These are phyloP conservation scores for Pestalotiopsis sp. DNA, from an alignment of 2,329 filamentous ascomycete species.

Conservation along the genomic window DNA sequence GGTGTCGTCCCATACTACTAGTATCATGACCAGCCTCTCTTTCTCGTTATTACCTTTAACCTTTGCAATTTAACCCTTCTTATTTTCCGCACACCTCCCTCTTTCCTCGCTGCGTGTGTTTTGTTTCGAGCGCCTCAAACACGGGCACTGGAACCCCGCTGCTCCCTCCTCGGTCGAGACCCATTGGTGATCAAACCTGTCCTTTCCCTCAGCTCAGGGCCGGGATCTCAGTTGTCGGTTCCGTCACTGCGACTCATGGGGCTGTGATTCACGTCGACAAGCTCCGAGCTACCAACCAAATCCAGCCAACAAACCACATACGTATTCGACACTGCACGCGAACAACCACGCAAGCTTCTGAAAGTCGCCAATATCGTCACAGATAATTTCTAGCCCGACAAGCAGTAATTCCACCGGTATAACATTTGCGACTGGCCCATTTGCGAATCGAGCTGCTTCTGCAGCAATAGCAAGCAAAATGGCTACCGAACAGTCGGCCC, in stretches of 20 bases:
- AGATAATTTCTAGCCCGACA: not conserved
- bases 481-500: constrained; percentile 38
- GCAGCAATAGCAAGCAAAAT: constrained; percentile 29
- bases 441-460: constrained; percentile 27
- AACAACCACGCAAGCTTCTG: not conserved
- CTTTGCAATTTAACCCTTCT: not conserved
- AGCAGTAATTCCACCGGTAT: not conserved
- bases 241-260: not conserved
- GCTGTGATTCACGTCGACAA: not conserved
- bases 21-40: constrained; percentile 6
- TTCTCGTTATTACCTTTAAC: not conserved
- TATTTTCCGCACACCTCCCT: not conserved
- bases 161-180: not conserved
- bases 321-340: not conserved
- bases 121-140: not conserved
- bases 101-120: not conserved
- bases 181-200: not conserved
- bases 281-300: not conserved
- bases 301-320: not conserved
- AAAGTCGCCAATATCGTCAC: not conserved
- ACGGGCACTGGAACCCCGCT: not conserved
- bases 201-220: not conserved
- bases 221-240: not conserved
- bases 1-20: not conserved
- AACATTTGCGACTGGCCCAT: not conserved